Evolutionary conservation across 1,284 basidiomycete genomes (phyloP).

Genomic region (Tetrapyrgos nigripes): DNA sequence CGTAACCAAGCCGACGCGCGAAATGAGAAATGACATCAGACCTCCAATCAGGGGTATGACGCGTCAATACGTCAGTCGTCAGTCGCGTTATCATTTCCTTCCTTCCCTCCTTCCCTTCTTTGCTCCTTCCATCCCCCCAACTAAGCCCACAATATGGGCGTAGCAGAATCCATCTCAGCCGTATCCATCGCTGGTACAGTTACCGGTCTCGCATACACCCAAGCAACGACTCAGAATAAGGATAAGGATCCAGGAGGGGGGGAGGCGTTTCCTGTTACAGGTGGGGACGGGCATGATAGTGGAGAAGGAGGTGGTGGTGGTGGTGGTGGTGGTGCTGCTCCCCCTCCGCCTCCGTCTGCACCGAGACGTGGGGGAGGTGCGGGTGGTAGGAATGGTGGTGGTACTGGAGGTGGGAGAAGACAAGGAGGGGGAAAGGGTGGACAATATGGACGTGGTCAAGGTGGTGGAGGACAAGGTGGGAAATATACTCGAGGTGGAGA

Average conservation of each 20-base stretch:
- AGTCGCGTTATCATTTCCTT: not conserved
- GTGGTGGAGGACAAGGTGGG: not conserved
- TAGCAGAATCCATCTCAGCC: conserved; percentile 12
- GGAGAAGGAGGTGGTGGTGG: conserved; percentile 1
- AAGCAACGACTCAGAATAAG: conserved; percentile 9
- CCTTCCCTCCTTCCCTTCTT: not conserved
- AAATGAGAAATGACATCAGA: not conserved
- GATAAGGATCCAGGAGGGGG: not conserved
- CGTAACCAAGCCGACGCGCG: too few relatives aligned
- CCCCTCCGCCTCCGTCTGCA: not conserved
- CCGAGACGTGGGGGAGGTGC: conserved; percentile 1
- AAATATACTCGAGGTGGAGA: not conserved
- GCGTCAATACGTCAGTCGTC: not conserved
- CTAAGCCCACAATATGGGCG: conserved; percentile 1
- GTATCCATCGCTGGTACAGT: conserved; percentile 6
- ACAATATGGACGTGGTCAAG: too few relatives aligned
- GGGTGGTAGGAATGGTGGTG: not conserved
- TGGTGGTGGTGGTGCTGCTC: conserved; percentile 1
- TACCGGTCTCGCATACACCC: conserved; percentile 13
- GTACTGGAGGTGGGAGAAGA: not conserved
- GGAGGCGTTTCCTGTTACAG: not conserved
- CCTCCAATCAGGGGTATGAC: not conserved
- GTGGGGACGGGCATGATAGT: not conserved
- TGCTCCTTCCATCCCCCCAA: not conserved
- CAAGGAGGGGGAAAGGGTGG: not conserved